Conservation (phyloP, 2,329 filamentous ascomycete genomes). For the Colletotrichum sp. region DNA sequence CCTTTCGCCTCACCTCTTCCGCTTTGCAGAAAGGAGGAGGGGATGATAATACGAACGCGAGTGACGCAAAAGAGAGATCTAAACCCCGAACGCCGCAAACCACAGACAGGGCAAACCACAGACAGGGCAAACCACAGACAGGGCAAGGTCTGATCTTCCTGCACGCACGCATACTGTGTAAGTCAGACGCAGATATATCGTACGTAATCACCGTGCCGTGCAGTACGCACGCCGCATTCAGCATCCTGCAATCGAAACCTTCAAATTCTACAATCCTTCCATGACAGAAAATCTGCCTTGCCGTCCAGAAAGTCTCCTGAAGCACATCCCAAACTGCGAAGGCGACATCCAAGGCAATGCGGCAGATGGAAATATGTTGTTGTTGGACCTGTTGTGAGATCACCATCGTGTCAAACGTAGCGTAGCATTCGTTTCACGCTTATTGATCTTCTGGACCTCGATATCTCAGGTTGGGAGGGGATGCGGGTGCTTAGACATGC, state of each 20-base stretch:
- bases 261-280: not conserved
- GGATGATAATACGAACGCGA: not conserved
- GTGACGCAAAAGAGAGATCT: not conserved
- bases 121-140: not conserved
- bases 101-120: not conserved
- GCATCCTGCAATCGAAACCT: not conserved
- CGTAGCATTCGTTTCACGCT: constrained; percentile 15
- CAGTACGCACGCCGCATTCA: not conserved
- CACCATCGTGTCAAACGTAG: not conserved
- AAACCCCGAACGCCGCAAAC: not conserved
- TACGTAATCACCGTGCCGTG: not conserved
- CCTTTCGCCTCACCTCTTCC: not conserved
- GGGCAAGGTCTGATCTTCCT: not conserved
- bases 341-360: not conserved
- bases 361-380: not conserved
- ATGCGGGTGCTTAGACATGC: not conserved
- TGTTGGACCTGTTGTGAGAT: not conserved
- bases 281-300: not conserved
- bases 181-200: not conserved
- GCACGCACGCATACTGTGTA: not conserved
- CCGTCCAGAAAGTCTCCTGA: not conserved
- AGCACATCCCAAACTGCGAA: not conserved
- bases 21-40: not conserved
- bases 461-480: not conserved
- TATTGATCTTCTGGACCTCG: constrained; percentile 4